Percentiles rank a stretch among this genome's conserved stretches.
phyloP scores from a whole-genome alignment of 2,329 filamentous ascomycete species.

The Dichotomopilus funicola region DNA sequence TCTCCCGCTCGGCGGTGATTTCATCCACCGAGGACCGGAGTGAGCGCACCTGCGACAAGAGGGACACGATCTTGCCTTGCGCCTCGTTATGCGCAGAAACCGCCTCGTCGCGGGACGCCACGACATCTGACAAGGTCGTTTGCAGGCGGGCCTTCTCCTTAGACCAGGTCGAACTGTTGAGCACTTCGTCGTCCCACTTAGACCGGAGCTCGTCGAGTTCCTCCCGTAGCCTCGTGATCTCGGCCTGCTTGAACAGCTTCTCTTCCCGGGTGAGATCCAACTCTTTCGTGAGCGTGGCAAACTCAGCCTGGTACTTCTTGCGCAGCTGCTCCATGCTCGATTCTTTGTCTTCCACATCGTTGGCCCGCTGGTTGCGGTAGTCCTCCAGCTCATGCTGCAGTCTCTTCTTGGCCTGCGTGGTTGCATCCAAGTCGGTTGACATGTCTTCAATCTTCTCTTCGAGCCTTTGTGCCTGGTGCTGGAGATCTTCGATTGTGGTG shows the following conservation, averaged over 20 bases:
- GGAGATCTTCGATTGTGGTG: constrained; percentile 76
- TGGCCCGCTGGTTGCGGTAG: constrained; percentile 88
- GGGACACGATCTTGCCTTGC: constrained; percentile 83
- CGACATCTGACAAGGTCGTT: constrained; percentile 79
- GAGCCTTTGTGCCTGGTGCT: constrained; percentile 79
- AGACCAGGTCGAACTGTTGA: constrained; percentile 96
- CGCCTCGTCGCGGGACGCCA: constrained; percentile 88
- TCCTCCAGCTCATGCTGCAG: constrained; percentile 97
- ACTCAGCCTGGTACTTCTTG: constrained; percentile 94
- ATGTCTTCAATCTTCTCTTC: constrained; percentile 90
- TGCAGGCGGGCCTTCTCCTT: constrained; percentile 95
- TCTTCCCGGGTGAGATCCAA: constrained; percentile 91
- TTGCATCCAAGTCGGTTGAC: constrained; percentile 79
- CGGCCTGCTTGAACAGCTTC: constrained; percentile 74
- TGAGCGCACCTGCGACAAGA: constrained; percentile 81
- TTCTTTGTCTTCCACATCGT: constrained; percentile 96
- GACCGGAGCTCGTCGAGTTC: constrained; percentile 90
- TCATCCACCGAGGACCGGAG: constrained; percentile 83
- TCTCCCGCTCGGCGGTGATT: constrained; percentile 75
- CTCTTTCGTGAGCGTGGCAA: constrained; percentile 82
- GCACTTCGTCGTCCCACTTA: constrained; percentile 97
- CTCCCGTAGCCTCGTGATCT: constrained; percentile 83
- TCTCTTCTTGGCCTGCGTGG: constrained; percentile 82
- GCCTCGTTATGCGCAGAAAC: constrained; percentile 90
- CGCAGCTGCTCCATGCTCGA: constrained; percentile 92